phyloP scores from a whole-genome alignment of 106 monocot genomes.

The Dioscorea alata region DNA sequence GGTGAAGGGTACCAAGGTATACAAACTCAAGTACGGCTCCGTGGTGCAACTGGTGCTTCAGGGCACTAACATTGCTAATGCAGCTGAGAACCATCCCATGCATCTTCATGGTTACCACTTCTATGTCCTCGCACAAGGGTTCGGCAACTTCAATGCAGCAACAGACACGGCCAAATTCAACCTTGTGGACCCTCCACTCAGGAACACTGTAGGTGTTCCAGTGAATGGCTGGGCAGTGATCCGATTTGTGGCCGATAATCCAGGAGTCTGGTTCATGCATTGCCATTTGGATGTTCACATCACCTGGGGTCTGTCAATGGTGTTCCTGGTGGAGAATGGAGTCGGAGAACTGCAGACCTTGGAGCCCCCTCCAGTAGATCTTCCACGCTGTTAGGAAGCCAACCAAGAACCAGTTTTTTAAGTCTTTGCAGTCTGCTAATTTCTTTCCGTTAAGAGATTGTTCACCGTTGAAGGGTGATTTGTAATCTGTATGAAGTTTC shows the following conservation, averaged over 20 bases:
- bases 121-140: constrained; percentile 48
- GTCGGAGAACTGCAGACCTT: constrained; percentile 36
- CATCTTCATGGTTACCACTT: constrained; percentile 71
- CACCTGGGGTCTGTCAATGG: constrained; percentile 61
- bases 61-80: constrained; percentile 47
- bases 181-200: constrained; percentile 46
- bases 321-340: constrained; percentile 65
- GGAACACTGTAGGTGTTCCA: constrained; percentile 69
- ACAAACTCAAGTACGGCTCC: constrained; percentile 31
- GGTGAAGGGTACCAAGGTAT: constrained; percentile 34
- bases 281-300: constrained; percentile 71
- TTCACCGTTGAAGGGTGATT: too few relatives aligned
- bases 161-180: constrained; percentile 44
- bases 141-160: constrained; percentile 47
- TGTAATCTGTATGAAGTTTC: too few relatives aligned
- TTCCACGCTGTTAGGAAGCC: constrained; percentile 34
- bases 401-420: too few relatives aligned
- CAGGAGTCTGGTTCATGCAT: constrained; percentile 67
- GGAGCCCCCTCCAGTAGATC: constrained; percentile 53
- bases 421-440: too few relatives aligned
- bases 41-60: constrained; percentile 60
- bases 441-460: too few relatives aligned
- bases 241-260: constrained; percentile 59
- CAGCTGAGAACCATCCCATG: constrained; percentile 57
- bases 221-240: constrained; percentile 67